Evolutionary conservation across 2,329 filamentous ascomycete species (phyloP), one percentile per base, ranked within the genome.

Genomic region (Myotisia sp.): DNA sequence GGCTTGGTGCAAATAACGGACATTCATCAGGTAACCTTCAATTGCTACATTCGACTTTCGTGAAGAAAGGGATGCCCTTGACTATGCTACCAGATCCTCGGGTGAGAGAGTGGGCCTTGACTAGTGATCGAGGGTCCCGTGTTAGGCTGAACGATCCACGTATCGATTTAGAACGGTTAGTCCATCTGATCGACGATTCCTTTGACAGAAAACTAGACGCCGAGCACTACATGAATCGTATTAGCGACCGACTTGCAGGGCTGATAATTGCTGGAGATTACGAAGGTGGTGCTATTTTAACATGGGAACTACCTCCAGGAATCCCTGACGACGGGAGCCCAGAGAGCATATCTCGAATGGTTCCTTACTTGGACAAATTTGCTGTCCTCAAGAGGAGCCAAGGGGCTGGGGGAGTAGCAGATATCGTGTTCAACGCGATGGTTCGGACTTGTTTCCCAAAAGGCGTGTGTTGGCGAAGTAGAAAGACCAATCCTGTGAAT

Each of bases 291-390:
- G 90, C 90, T 2, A 79, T 98, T 28, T 63, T 95, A 13, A 98
- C 90, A 0, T 98, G 90, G 90, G 90, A 98, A 59, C 68, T 68
- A 20, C 84, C 86, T 0, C 68, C 64, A 0, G 72, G 65, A 0
- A 59, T 73, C 13, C 59, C 62, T 28, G 68, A 74, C 33, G 66
- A 73, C 34, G 55, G 65, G 49, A 50, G 69, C 55, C 38, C 70
- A 37, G 58, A 64, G 12, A 66, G 67, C 31, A 51, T 60, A 22
- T 67, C 67, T 1, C 70, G 80, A 6, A 70, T 84, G 44, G 81
- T 98, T 0, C 90, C 90, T 0, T 98, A 98, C 53, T 68, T 98
- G 19, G 90, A 98, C 58, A 98, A 98, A 54, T 95, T 98, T 52
- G 90, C 90, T 1, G 90, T 98, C 1, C 66, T 93, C 10, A 87